phyloP scores from a whole-genome alignment of 176 grass and related monocot species.

The Zizania latifolia region DNA sequence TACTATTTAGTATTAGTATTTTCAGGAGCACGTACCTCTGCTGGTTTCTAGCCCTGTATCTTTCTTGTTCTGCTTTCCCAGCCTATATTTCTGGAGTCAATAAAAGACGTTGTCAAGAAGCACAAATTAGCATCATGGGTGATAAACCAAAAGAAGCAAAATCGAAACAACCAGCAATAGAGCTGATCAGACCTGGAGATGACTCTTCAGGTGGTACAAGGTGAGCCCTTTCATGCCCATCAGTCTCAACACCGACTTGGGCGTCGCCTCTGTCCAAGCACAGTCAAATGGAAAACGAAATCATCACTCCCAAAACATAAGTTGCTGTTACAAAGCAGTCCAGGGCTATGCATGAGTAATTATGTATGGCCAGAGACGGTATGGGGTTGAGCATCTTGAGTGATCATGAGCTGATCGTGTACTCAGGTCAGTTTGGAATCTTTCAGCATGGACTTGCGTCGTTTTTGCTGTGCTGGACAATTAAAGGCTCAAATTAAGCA shows the following conservation, averaged over 20 bases:
- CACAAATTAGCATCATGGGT: neutral
- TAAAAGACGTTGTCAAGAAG: neutral
- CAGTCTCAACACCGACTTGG: slow-evolving; percentile 86
- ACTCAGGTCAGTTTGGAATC: neutral
- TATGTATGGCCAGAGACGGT: neutral
- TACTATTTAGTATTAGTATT: neutral
- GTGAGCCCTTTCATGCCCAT: slow-evolving; percentile 96
- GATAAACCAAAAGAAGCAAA: neutral
- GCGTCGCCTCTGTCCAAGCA: slow-evolving; percentile 71
- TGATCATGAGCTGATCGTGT: neutral
- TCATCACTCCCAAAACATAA: neutral
- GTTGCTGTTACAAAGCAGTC: neutral
- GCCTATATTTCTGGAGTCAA: slow-evolving; percentile 73
- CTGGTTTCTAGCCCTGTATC: slow-evolving; percentile 49
- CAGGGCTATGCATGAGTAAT: neutral
- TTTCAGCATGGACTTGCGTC: neutral
- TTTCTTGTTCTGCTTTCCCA: slow-evolving; percentile 72
- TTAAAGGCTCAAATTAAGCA: neutral
- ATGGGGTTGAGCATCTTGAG: neutral
- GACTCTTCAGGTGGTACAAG: slow-evolving; percentile 90
- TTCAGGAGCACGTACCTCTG: slow-evolving; percentile 41
- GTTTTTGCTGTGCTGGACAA: neutral
- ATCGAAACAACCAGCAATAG: neutral
- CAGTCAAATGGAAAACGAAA: slow-evolving; percentile 19
- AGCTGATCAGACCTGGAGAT: slow-evolving; percentile 65